A percentile compares a stretch with the other conserved stretches of the same genome.
These are phyloP conservation scores for Colletotrichum cordylinicola DNA, from an alignment of 2,329 filamentous ascomycete genomes.

Conservation along the genomic window DNA sequence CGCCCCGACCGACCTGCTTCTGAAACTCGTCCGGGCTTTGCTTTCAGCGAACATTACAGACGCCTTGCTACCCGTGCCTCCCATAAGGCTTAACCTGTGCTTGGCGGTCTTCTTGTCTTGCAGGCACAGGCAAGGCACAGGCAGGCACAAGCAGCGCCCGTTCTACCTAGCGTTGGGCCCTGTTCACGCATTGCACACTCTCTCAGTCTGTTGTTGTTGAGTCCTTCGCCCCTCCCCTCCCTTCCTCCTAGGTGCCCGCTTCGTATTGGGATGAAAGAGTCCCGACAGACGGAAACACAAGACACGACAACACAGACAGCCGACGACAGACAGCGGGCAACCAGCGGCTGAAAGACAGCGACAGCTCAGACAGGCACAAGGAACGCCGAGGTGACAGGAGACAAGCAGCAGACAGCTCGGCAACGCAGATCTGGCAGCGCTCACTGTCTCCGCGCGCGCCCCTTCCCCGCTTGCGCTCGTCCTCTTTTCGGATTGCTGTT, in stretches of 20 bases:
- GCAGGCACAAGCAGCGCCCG: neutral
- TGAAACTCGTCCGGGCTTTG: constrained; percentile 16
- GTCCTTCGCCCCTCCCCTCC: neutral
- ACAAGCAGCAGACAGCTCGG: constrained; percentile 14
- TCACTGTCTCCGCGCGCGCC: neutral
- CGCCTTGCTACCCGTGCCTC: neutral
- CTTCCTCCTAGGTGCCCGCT: neutral
- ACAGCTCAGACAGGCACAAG: neutral
- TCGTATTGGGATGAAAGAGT: constrained; percentile 4
- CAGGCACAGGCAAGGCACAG: neutral
- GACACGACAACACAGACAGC: neutral
- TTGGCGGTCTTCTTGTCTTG: neutral
- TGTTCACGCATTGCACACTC: neutral
- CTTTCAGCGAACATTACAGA: neutral
- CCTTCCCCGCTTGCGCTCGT: neutral
- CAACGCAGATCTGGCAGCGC: neutral
- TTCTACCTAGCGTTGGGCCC: neutral
- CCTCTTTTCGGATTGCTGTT: neutral
- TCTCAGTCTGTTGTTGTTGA: neutral
- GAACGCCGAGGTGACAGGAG: constrained; percentile 15
- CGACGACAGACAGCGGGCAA: neutral
- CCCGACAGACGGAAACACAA: neutral
- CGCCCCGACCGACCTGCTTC: constrained; percentile 10
- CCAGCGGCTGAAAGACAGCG: neutral
- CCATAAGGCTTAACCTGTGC: neutral